Conservation (phyloP, 2,329 filamentous ascomycete genomes). For the Fusarium ramigenum region DNA sequence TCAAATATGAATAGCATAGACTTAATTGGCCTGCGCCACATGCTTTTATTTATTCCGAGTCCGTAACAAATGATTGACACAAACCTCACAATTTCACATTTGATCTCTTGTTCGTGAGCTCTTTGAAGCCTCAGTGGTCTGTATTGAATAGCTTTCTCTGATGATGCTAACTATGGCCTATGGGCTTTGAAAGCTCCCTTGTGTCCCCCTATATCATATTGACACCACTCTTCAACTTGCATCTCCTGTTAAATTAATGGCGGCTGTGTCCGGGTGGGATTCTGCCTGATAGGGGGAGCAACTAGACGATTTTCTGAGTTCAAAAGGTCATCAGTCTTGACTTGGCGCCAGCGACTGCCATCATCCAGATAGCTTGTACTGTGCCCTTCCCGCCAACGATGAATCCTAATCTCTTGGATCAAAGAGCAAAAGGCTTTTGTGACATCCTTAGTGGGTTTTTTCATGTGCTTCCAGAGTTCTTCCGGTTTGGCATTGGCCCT, state of each 20-base stretch:
- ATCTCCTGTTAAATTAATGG: neutral
- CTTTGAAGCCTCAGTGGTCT: neutral
- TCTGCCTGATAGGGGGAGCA: neutral
- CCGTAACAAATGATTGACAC: neutral
- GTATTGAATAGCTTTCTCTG: accelerated
- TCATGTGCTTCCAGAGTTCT: neutral
- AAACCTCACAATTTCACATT: neutral
- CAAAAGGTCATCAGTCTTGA: accelerated
- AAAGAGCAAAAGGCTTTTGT: accelerated
- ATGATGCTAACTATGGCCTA: neutral
- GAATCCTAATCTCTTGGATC: neutral
- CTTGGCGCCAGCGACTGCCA: neutral
- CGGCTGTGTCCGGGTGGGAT: accelerated
- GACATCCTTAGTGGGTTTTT: neutral
- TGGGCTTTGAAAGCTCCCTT: neutral
- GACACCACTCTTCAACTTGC: too few species aligned
- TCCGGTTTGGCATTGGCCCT: neutral
- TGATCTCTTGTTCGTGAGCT: neutral
- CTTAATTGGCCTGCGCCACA: too few species aligned
- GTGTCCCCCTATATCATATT: accelerated
- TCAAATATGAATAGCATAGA: accelerated
- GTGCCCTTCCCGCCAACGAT: neutral
- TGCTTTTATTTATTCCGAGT: neutral
- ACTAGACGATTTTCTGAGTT: accelerated
- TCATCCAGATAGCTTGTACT: neutral